Conservation (phyloP, 495 filamentous ascomycete species). For the Podospora tetraspora region DNA sequence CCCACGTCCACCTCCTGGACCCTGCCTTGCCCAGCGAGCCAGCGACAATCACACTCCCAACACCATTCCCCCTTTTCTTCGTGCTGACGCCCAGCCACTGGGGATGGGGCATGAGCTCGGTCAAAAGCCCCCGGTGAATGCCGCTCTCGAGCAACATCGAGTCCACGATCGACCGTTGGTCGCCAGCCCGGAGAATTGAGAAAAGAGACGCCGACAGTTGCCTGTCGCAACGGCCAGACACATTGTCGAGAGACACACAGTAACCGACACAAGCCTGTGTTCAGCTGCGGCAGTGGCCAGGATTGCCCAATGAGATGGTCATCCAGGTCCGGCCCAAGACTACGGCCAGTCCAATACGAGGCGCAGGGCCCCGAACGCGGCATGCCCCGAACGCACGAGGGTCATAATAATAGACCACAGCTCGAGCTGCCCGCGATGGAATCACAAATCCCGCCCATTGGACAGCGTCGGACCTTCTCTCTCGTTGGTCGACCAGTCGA, state of each 20-base stretch:
- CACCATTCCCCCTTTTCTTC: not conserved
- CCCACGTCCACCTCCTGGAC: constrained; percentile 5
- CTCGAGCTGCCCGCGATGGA: constrained; percentile 1
- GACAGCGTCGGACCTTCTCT: not conserved
- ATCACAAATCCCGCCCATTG: not conserved
- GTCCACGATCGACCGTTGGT: not conserved
- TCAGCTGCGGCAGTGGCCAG: not conserved
- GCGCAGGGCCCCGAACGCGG: not conserved
- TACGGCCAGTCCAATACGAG: constrained; percentile 7
- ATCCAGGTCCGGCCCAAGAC: not conserved
- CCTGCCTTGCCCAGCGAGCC: not conserved
- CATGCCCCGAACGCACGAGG: constrained; percentile 6
- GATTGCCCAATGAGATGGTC: not conserved
- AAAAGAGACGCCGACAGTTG: not conserved
- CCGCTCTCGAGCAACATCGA: not conserved
- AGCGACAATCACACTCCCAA: not conserved
- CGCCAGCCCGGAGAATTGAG: not conserved
- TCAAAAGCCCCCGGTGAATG: not conserved
- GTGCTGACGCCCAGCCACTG: not conserved
- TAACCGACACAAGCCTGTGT: not conserved
- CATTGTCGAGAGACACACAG: not conserved
- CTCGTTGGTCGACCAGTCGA: not conserved
- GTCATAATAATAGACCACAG: constrained; percentile 7
- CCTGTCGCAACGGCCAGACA: not conserved
- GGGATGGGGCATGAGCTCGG: not conserved